Percentiles rank a stretch among this genome's conserved stretches.
These are phyloP conservation scores for Boeremia lycopersici DNA, from an alignment of 2,329 filamentous ascomycete species.

Conservation along the genomic window DNA sequence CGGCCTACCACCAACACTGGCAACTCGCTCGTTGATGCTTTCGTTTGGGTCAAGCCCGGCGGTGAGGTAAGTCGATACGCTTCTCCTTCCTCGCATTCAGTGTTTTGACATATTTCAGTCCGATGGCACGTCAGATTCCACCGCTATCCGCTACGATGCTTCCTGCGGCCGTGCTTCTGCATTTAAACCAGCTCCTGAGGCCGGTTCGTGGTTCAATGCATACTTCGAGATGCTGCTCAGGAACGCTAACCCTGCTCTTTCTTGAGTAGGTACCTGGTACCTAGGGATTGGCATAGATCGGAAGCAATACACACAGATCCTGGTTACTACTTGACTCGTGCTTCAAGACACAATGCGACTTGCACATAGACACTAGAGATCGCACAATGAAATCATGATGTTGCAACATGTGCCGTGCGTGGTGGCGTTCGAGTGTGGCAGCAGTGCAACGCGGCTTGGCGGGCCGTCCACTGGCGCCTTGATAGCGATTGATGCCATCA, in stretches of 20 bases:
- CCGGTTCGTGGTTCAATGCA: conserved; percentile 69
- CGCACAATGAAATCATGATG: too few species aligned
- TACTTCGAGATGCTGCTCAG: conserved; percentile 46
- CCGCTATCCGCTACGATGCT: conserved; percentile 59
- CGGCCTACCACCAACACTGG: conserved; percentile 68
- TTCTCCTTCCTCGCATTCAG: too few species aligned
- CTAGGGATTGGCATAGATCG: background rate
- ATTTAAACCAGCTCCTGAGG: conserved; percentile 70
- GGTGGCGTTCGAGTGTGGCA: background rate
- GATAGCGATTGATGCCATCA: too few species aligned
- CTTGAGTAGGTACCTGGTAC: conserved; percentile 5
- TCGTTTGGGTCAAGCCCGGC: conserved; percentile 75
- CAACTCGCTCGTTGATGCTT: conserved; percentile 64
- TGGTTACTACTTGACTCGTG: background rate
- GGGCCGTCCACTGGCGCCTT: background rate
- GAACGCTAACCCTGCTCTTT: conserved; percentile 44
- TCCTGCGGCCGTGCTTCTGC: conserved; percentile 62
- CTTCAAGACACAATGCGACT: background rate
- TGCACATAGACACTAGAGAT: background rate
- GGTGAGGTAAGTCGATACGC: conserved; percentile 47
- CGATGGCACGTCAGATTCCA: conserved; percentile 53
- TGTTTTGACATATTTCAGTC: conserved; percentile 20
- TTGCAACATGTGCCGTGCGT: background rate
- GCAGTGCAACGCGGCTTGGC: conserved; percentile 7
- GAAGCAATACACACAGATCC: background rate